Conservation (phyloP, 257 asterid genomes). For the Nicotiana noctiflora region DNA sequence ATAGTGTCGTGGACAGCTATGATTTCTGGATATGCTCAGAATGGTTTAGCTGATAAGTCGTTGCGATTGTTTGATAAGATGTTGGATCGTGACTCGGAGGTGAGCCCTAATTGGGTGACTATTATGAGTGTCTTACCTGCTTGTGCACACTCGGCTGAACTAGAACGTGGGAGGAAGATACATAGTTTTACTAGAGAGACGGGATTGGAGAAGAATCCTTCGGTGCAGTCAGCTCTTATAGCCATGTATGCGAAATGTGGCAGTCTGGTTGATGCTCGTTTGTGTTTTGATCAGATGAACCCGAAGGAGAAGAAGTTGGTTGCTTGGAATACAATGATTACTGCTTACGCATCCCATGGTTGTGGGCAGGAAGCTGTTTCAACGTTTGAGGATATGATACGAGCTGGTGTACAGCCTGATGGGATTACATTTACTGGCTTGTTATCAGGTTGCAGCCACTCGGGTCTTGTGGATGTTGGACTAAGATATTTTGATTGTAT, state of each 20-base stretch:
- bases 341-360: constrained; percentile 78
- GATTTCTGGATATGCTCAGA: constrained; percentile 87
- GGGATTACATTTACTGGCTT: constrained; percentile 65
- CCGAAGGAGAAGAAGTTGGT: constrained; percentile 36
- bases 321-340: constrained; percentile 77
- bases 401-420: constrained; percentile 58
- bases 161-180: constrained; percentile 52
- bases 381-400: constrained; percentile 53
- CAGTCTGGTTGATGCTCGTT: constrained; percentile 52
- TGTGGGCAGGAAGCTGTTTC: constrained; percentile 45
- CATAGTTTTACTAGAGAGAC: constrained; percentile 44
- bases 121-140: constrained; percentile 78
- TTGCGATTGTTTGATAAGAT: constrained; percentile 54
- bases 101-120: constrained; percentile 84
- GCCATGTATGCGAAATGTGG: constrained; percentile 92
- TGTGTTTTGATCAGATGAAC: constrained; percentile 45
- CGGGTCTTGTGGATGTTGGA: constrained; percentile 78
- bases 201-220: constrained; percentile 54
- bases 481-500: constrained; percentile 51
- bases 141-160: constrained; percentile 56
- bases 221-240: constrained; percentile 60
- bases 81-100: constrained; percentile 33
- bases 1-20: constrained; percentile 81
- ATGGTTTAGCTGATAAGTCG: constrained; percentile 54
- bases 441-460: constrained; percentile 75